A percentile compares a stretch with the other conserved stretches of the same genome.
These are phyloP conservation scores for Phaeolepiota aurea DNA, from an alignment of 768 basidiomycete species.

Conservation along the genomic window DNA sequence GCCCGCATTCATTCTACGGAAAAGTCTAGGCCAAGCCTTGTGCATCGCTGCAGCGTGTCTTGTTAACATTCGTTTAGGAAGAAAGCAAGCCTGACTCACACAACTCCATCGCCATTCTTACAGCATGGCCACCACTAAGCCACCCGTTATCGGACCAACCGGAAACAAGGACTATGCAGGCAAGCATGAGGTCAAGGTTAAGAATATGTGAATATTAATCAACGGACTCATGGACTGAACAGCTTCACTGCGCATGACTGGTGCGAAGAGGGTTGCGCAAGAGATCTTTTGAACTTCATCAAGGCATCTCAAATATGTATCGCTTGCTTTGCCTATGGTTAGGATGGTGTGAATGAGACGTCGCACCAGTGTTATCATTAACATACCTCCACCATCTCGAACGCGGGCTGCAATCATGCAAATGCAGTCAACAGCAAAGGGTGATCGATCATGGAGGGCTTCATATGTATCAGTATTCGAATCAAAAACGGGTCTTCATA, in stretches of 20 bases:
- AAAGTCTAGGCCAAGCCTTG: slow-evolving; percentile 81
- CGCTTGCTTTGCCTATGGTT: slow-evolving; percentile 58
- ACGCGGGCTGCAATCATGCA: slow-evolving; percentile 91
- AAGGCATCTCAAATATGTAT: slow-evolving; percentile 61
- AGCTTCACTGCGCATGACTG: slow-evolving; percentile 77
- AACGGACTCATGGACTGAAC: slow-evolving; percentile 88
- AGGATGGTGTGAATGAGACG: slow-evolving; percentile 10
- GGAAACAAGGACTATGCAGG: slow-evolving; percentile 77
- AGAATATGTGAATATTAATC: slow-evolving; percentile 1
- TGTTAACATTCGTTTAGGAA: slow-evolving; percentile 1
- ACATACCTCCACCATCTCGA: slow-evolving; percentile 80
- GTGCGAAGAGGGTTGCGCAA: slow-evolving; percentile 79
- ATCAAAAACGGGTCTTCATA: slow-evolving; percentile 73
- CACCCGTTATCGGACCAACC: slow-evolving; percentile 97
- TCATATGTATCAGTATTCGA: slow-evolving; percentile 78
- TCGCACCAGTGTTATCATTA: no score
- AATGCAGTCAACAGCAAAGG: slow-evolving; percentile 88
- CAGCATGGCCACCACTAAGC: slow-evolving; percentile 93
- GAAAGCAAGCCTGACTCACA: slow-evolving; percentile 77
- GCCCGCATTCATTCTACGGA: slow-evolving; percentile 67
- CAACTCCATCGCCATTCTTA: slow-evolving; percentile 92
- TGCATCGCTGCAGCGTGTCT: slow-evolving; percentile 57
- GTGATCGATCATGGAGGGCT: slow-evolving; percentile 78
- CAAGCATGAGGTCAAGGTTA: slow-evolving; percentile 4
- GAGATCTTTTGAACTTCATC: slow-evolving; percentile 85